Percentiles rank a stretch among this genome's conserved stretches.
Conservation (phyloP, 148 eudicot species). For the Beta vulgaris region DNA sequence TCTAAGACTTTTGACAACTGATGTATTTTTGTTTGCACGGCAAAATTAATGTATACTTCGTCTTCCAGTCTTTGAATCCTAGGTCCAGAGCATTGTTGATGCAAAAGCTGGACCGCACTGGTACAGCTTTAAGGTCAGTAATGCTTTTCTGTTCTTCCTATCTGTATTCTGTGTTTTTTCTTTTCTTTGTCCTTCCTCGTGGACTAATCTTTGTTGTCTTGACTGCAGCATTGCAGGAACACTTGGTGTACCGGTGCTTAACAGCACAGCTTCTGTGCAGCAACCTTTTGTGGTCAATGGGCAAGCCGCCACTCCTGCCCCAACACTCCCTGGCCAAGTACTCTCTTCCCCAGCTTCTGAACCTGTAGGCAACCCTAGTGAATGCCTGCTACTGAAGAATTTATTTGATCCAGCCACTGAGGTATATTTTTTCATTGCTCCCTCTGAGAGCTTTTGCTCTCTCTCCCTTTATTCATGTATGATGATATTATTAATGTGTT, state of each 20-base stretch:
- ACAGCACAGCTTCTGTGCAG: slow-evolving; percentile 62
- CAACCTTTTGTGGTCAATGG: slow-evolving; percentile 56
- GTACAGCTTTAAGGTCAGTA: slow-evolving; percentile 75
- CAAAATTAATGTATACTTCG: slow-evolving; percentile 5
- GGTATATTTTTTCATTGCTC: slow-evolving; percentile 40
- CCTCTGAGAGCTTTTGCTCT: no score
- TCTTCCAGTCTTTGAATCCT: slow-evolving; percentile 80
- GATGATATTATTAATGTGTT: slow-evolving; percentile 14
- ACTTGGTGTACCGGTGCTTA: slow-evolving; percentile 57
- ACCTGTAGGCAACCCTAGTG: slow-evolving; percentile 83
- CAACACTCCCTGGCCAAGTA: slow-evolving; percentile 54
- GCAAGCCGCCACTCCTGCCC: slow-evolving; percentile 41
- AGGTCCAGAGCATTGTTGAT: slow-evolving; percentile 91
- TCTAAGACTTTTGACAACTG: background rate
- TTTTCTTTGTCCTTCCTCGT: background rate
- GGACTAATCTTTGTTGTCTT: background rate
- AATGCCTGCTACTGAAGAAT: slow-evolving; percentile 87
- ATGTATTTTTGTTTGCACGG: background rate
- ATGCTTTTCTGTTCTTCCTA: background rate
- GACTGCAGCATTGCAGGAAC: slow-evolving; percentile 60
- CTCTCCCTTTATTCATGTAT: background rate
- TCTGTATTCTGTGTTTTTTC: background rate
- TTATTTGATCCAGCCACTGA: slow-evolving; percentile 93
- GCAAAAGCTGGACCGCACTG: slow-evolving; percentile 89
- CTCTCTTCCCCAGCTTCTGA: slow-evolving; percentile 51